Conservation (phyloP, 2,329 filamentous ascomycete genomes). For the Cyclaneusma minus region DNA sequence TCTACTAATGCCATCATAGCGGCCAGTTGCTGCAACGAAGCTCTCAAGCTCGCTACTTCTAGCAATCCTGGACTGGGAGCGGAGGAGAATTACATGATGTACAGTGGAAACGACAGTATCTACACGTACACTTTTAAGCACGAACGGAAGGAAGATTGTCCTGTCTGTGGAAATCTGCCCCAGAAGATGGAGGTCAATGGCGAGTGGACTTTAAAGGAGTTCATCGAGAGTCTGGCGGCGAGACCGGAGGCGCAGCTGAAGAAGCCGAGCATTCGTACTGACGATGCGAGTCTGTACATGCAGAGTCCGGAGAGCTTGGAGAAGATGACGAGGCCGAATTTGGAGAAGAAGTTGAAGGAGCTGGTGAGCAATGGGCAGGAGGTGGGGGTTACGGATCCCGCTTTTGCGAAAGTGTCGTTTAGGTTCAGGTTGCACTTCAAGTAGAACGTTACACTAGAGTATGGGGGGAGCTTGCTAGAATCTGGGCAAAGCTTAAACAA, state of each 20-base stretch:
- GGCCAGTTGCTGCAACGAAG: constrained; percentile 91
- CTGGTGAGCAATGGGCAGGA: constrained; percentile 72
- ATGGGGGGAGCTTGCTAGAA: no score
- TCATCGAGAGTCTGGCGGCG: constrained; percentile 70
- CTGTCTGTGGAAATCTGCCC: constrained; percentile 77
- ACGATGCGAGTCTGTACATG: constrained; percentile 74
- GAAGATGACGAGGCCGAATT: constrained; percentile 68
- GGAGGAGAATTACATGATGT: constrained; percentile 96
- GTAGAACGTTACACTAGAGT: constrained; percentile 5
- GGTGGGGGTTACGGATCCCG: constrained; percentile 84
- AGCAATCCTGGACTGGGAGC: constrained; percentile 66
- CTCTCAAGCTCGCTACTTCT: constrained; percentile 79
- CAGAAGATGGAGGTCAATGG: constrained; percentile 60
- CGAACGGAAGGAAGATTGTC: constrained; percentile 86
- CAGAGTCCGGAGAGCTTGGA: constrained; percentile 69
- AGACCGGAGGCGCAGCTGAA: constrained; percentile 86
- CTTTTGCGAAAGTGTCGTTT: constrained; percentile 40
- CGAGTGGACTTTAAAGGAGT: constrained; percentile 60
- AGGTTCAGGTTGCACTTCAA: constrained; percentile 17
- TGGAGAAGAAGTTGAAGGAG: constrained; percentile 62
- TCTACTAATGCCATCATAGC: constrained; percentile 96
- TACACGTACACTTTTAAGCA: constrained; percentile 98
- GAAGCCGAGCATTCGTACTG: constrained; percentile 69
- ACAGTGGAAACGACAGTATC: constrained; percentile 85
- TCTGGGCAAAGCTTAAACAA: no score